These are phyloP conservation scores for Euphorbia tirucalli DNA, from an alignment of 345 rosid genomes.

Conservation along the genomic window DNA sequence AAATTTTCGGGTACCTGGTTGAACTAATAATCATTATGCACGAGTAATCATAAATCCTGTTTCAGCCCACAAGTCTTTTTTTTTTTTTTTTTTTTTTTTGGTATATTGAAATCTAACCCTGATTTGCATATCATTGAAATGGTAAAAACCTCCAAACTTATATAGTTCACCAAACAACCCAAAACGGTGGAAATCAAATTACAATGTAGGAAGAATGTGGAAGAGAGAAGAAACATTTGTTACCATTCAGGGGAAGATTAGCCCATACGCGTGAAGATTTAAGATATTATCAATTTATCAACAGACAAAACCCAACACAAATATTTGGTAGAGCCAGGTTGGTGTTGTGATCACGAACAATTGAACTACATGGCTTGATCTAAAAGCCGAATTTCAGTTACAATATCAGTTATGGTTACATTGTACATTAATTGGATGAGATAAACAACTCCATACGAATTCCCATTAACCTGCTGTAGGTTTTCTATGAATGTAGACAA, in stretches of 20 bases:
- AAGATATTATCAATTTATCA: not conserved
- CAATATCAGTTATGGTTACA: conserved; percentile 46
- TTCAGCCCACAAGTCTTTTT: not conserved
- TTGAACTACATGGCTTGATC: conserved; percentile 31
- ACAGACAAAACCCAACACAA: conserved; percentile 31
- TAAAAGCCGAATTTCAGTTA: conserved; percentile 36
- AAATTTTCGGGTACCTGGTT: conserved; percentile 4
- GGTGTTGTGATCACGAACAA: conserved; percentile 4
- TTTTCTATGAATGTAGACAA: conserved; percentile 46
- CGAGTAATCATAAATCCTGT: not conserved
- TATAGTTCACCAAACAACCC: not conserved
- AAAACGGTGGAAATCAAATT: not conserved
- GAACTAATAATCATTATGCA: not conserved
- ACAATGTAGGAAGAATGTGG: not conserved
- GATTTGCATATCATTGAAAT: not conserved
- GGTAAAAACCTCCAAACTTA: not conserved
- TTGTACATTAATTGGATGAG: conserved; percentile 54
- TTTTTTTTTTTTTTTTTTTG: too few relatives aligned
- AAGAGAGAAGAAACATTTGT: conserved; percentile 10
- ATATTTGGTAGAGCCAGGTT: conserved; percentile 9
- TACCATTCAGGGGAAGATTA: conserved; percentile 21
- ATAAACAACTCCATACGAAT: conserved; percentile 39
- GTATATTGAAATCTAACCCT: not conserved
- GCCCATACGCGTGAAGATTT: conserved; percentile 8
- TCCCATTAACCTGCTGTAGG: conserved; percentile 35